A percentile compares a stretch with the other conserved stretches of the same genome.
Evolutionary conservation across 306 rosid genomes (phyloP).

Genomic region (Lagenaria siceraria): DNA sequence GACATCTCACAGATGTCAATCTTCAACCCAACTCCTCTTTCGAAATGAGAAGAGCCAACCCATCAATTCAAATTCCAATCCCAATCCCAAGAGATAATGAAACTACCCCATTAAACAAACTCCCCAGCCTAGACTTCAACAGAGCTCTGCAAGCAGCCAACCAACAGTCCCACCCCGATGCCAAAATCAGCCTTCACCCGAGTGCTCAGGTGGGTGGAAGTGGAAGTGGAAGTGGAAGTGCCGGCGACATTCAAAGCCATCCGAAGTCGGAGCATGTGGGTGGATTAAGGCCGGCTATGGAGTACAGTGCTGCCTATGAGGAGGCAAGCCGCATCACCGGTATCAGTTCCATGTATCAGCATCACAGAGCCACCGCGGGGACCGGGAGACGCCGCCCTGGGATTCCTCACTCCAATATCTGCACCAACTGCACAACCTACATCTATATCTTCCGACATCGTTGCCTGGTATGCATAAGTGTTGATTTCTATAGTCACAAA

Average conservation of each 20-base stretch:
- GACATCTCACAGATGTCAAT: slow-evolving; percentile 41
- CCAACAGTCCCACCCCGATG: background rate
- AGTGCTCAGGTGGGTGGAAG: background rate
- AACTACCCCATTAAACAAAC: slow-evolving; percentile 13
- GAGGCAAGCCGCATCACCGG: slow-evolving; percentile 28
- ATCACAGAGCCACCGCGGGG: slow-evolving; percentile 15
- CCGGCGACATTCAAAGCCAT: background rate
- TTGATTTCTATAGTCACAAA: too few species aligned
- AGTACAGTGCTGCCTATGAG: slow-evolving; percentile 18
- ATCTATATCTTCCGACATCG: slow-evolving; percentile 57
- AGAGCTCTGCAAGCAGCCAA: slow-evolving; percentile 31
- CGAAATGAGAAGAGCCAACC: slow-evolving; percentile 13
- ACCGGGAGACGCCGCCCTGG: slow-evolving; percentile 43
- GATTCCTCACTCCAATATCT: slow-evolving; percentile 76
- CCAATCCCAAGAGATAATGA: background rate
- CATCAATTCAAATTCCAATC: background rate
- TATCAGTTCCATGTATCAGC: slow-evolving; percentile 17
- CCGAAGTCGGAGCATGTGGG: slow-evolving; percentile 3
- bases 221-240: background rate
- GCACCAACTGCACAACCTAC: slow-evolving; percentile 51
- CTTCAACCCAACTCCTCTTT: slow-evolving; percentile 9
- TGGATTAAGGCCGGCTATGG: slow-evolving; percentile 19
- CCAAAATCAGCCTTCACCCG: slow-evolving; percentile 1
- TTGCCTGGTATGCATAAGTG: slow-evolving; percentile 40
- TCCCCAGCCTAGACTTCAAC: slow-evolving; percentile 57